Base-by-base conservation (phyloP, 176 grass and related monocot species). In the Lolium multiflorum region DNA sequence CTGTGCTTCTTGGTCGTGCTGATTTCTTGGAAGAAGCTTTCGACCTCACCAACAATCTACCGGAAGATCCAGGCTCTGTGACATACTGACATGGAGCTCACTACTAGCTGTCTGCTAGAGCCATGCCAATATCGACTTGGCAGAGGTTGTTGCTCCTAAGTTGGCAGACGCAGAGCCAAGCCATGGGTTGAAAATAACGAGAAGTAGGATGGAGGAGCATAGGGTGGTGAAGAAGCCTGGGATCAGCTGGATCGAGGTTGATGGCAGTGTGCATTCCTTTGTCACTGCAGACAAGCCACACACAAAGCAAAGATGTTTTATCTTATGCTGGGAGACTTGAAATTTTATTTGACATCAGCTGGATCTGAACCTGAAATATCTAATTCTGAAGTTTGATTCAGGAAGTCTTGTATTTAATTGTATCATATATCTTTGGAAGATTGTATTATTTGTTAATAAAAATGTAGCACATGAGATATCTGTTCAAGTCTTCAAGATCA, bases 41-140 rank as follows among this genome's bases (percentile, higher is more conserved):
- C 16, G 51, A 52, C 10, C 76, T 89, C 17, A 83, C 81, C 11
- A 69, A 38, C 46, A 87, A 26, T 83, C 68, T 91, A 81, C 80
- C 80, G 1, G 50, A 67, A 86, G 76, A 89, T 52, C 69, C 76
- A 0, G 80, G 86, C 26, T 71, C 84, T 48, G 89, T 91, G 31
- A 81, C 86, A 37, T 94, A n/a, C n/a, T n/a, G n/a, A n/a, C n/a
- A n/a, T n/a, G 89, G 92, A 89, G 92, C 69, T 89, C 92, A 35
- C 70, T 93, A 3, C 43, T 91, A 35, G 83, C 86, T 77, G 89
- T 89, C 20, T 93, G 89, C 54, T 66, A n/a, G 18, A 91, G 76
- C 71, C 83, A 89, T 86, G 92, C 83, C 49, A 73, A 91, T 72
- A 74, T 93, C 3, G 75, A 86, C 46, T 89, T 91, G 52, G 86